Percentiles rank a stretch among this genome's conserved stretches.
These are phyloP conservation scores for Aulographum hederae DNA, from an alignment of 2,329 filamentous ascomycete species.

Conservation along the genomic window DNA sequence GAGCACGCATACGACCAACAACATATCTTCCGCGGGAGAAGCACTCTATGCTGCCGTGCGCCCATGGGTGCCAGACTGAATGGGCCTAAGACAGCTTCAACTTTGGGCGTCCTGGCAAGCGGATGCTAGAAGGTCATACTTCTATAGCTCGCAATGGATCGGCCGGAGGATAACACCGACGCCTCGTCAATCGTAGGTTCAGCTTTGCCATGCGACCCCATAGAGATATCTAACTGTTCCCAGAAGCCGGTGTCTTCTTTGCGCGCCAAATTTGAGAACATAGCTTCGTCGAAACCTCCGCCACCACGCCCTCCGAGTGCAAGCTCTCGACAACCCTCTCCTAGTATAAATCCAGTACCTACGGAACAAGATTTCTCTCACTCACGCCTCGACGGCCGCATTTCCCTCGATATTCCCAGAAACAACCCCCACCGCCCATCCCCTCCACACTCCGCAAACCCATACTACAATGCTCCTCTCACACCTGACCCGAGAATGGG, in stretches of 20 bases:
- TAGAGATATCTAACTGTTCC: background rate
- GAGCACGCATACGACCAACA: too few species aligned
- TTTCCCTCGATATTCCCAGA: slow-evolving; percentile 23
- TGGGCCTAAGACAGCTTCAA: too few species aligned
- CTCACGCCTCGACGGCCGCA: slow-evolving; percentile 14
- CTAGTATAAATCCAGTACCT: too few species aligned
- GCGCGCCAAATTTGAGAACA: slow-evolving; percentile 64
- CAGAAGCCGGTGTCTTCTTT: slow-evolving; percentile 71
- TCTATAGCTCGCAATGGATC: too few species aligned
- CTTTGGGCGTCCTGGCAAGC: too few species aligned
- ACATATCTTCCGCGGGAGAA: too few species aligned
- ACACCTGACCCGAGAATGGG: too few species aligned
- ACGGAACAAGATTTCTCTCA: slow-evolving; percentile 15
- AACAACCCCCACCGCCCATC: slow-evolving; percentile 7
- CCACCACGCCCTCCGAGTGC: slow-evolving; percentile 9
- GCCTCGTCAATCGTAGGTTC: slow-evolving; percentile 53
- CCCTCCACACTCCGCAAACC: background rate
- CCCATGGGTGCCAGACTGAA: too few species aligned
- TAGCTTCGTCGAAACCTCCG: slow-evolving; percentile 27
- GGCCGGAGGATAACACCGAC: slow-evolving; percentile 47
- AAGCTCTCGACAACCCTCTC: slow-evolving; percentile 7
- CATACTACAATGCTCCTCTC: too few species aligned
- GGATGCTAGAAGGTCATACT: too few species aligned
- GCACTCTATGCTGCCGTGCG: too few species aligned
- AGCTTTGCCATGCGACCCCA: background rate